Evolutionary conservation across 345 rosid genomes (phyloP).

Genomic region (Physaria fendleri): DNA sequence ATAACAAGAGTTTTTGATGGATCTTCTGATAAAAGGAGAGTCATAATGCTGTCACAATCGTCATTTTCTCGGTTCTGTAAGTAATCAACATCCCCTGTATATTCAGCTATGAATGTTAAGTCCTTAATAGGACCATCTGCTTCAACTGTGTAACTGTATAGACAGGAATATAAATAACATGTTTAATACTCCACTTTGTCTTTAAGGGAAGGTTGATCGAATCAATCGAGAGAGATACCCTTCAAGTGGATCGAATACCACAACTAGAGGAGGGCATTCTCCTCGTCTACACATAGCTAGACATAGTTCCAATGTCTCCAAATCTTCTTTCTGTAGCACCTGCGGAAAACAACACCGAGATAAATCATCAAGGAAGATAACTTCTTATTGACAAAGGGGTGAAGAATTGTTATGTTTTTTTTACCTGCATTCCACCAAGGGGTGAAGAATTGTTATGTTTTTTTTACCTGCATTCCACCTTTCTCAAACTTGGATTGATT

Average conservation of each 20-base stretch:
- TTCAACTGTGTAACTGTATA: conserved; percentile 77
- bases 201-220: conserved; percentile 1
- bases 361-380: not conserved
- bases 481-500: conserved; percentile 67
- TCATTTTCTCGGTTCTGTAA: conserved; percentile 65
- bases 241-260: conserved; percentile 80
- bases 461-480: conserved; percentile 95
- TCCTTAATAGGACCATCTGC: conserved; percentile 81
- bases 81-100: conserved; percentile 91
- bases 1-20: conserved; percentile 68
- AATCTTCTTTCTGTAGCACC: conserved; percentile 79
- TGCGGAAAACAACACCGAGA: conserved; percentile 6
- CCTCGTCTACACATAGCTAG: conserved; percentile 68
- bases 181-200: conserved; percentile 4
- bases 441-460: not conserved
- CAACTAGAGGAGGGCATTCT: conserved; percentile 76
- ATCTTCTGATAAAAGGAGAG: conserved; percentile 65
- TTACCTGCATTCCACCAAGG: conserved; percentile 86
- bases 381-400: not conserved
- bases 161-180: conserved; percentile 5
- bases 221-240: conserved; percentile 46
- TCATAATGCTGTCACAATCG: conserved; percentile 91
- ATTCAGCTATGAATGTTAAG: conserved; percentile 76
- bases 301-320: conserved; percentile 63
- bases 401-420: not conserved